Evolutionary conservation across 2,329 filamentous ascomycete species (phyloP), one percentile per base, ranked within the genome.

Genomic region (Periconia digitata): DNA sequence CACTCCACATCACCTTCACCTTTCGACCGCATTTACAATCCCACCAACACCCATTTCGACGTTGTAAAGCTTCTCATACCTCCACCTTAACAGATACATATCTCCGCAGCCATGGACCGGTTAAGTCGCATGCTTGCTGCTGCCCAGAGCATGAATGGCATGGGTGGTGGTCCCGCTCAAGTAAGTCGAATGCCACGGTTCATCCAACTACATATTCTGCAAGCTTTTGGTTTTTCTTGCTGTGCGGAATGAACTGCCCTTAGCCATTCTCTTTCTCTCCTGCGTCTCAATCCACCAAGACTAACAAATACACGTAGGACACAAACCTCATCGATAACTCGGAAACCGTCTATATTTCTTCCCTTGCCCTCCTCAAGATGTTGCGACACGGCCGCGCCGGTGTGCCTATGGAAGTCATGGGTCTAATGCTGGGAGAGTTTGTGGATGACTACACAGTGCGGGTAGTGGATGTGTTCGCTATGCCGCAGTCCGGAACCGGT

Each of bases 321-420:
- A 94, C 92, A 34, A 92, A 87, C 70, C 83, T 99, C 52, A 95
- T 99, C 73, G 94, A 99, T 73, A 99, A 99, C 78, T 96, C 92
- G 64, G 94, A 99, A 79, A 99, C 94, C 27, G 94, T 99, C 62
- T 96, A 99, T 78, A 99, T 99, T 66, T 99, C 94, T 44, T 99
- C 94, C 41, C 85, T 99, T 53, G 94, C 94, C 44, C 82, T 99
- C 44, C 81, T 99, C 64, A 99, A 99, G 83, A 99, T 99, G 94
- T 82, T 99, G 74, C 87, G 94, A 72, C 94, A 99, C 75, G 94
- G 94, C 57, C 88, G 94, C 60, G 94, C 94, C 35, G 94, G 94
- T 78, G 94, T 99, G 58, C 94, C 94, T 17, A 99, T 99, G 94
- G 94, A 99, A 80, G 94, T 99, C 72, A 99, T 99, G 94, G 94